Evolutionary conservation across 2,329 filamentous ascomycete genomes (phyloP), one percentile per base, ranked within the genome.

Genomic region (Hypocreales sp.): DNA sequence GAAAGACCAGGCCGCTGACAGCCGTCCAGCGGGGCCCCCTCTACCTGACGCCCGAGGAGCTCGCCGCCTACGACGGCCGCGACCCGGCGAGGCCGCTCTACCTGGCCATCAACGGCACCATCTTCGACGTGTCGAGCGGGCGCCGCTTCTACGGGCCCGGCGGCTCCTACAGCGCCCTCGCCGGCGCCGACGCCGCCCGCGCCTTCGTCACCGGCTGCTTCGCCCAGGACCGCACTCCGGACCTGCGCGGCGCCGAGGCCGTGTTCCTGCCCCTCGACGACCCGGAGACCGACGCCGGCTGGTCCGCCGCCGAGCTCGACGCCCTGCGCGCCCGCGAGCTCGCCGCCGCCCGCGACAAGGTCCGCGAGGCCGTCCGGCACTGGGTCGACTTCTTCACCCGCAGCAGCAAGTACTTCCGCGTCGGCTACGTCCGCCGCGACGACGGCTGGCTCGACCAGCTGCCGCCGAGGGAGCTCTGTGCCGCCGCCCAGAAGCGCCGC

Each of bases 201-300:
- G 83, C 77, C 13, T 98, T 84, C 52, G 74, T 98, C 8, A 95
- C 90, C 3, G 83, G 82, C 12, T 98, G 90, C 53, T 98, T 98
- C 57, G 60, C 70, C 21, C 77, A 83, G 36, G 90, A 98, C 60
- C 61, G 75, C 18, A 90, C 76, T 2, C 66, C 79, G 4, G 90
- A 98, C 56, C 58, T 94, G 49, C 70, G 80, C 34, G 90, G 90
- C 24, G 77, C 82, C 5, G 90, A 95, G 56, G 67, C 75, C 36
- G 90, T 92, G 69, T 95, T 72, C 54, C 48, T 87, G 7, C 72
- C 72, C 2, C 40, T 71, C 19, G 71, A 77, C 47, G 63, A 76
- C 42, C 58, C 64, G 1, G 59, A 61, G 30, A 64, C 79, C 15
- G 79, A 86, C 48, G 41, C 46, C 20, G 52, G 66, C 42, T 75